phyloP scores from a whole-genome alignment of 768 basidiomycete genomes.

The Hirschioporus abietinus region DNA sequence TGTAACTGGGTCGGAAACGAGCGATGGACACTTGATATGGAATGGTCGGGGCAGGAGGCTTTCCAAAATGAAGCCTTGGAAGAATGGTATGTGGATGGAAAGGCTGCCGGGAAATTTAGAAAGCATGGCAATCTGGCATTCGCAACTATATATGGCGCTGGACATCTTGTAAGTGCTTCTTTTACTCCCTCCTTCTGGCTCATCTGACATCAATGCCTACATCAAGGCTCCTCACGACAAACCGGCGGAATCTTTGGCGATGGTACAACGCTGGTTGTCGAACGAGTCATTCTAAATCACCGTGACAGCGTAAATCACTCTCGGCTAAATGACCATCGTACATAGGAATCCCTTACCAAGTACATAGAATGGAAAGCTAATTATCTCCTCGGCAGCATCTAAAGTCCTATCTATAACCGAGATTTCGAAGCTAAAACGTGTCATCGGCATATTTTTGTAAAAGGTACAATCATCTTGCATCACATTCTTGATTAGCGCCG shows the following conservation, averaged over 20 bases:
- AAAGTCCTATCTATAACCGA: no score
- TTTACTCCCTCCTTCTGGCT: neutral
- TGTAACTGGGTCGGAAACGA: conserved; percentile 63
- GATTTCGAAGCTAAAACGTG: no score
- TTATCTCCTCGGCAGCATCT: no score
- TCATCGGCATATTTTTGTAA: no score
- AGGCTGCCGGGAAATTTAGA: conserved; percentile 52
- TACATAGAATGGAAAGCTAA: no score
- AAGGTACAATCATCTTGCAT: no score
- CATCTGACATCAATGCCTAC: conserved; percentile 9
- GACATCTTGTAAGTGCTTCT: conserved; percentile 58
- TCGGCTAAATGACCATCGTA: no score
- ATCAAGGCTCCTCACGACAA: conserved; percentile 65
- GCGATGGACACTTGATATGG: conserved; percentile 49
- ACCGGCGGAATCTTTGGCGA: conserved; percentile 54
- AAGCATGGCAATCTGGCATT: conserved; percentile 54
- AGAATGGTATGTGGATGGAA: conserved; percentile 52
- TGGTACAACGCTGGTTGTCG: conserved; percentile 63
- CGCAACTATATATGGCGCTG: conserved; percentile 58
- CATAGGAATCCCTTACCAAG: no score
- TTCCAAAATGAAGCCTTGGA: conserved; percentile 39
- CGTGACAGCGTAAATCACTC: no score
- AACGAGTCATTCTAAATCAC: conserved; percentile 30
- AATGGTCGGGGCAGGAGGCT: conserved; percentile 52
- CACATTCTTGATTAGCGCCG: no score